Base-by-base conservation (phyloP, 352 stramenopile species). In the Pythium oligandrum region DNA sequence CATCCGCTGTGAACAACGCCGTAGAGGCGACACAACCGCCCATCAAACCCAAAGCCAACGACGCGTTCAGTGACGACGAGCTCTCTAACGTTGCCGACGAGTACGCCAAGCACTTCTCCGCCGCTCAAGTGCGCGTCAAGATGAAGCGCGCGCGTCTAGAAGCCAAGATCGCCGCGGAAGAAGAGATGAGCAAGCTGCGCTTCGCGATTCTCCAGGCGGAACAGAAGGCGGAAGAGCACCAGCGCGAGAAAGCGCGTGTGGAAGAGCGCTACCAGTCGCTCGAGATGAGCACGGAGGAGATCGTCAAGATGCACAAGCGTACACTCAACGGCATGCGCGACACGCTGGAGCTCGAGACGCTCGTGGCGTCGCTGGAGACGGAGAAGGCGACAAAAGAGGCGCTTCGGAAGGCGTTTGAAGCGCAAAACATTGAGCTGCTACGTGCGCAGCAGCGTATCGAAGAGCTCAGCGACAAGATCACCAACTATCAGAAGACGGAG, bases 401-500 rank as follows among this genome's bases (percentile, higher is more conserved):
- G 40, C 61, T 90, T 4, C 62, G 61, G 2, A 49, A 63, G 44
- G 48, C 48, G 6, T 81, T 75, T 34, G 65, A 75, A 40, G 58
- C 56, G 51, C 73, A 88, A 51, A 81, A 76, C 33, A 59, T 66
- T 12, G 55, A 60, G 53, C 57, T 90, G 2, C 33, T 75, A 2
- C 43, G 59, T 0, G 67, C 78, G 4, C 63, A 81, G 37, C 63
- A 74, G 37, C 73, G 78, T 44, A 68, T 86, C 6, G 56, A 71
- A 49, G 55, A 60, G 38, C 57, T 90, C 8, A 47, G 65, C 10
- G 36, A 37, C 11, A 78, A 90, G 42, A 68, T 89, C 37, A 37
- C 58, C 11, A 73, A 79, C 40, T 88, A 90, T 58, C 78, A 90
- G 51, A 88, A 85, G 65, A 90, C 78, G 0, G 78, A 92, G 57